phyloP scores from a whole-genome alignment of 768 basidiomycete species.

The Russula sp. region DNA sequence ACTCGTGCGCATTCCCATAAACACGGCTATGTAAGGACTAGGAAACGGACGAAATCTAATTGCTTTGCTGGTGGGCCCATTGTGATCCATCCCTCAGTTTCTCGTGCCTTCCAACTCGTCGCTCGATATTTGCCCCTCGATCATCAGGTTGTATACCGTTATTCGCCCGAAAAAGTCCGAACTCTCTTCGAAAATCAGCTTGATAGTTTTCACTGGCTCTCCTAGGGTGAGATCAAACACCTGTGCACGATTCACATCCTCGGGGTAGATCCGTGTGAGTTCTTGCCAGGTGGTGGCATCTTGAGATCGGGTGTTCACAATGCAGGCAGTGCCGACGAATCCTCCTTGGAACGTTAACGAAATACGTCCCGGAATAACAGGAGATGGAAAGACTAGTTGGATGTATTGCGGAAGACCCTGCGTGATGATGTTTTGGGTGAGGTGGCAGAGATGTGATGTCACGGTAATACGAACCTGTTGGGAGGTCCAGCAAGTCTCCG shows the following conservation, averaged over 20 bases:
- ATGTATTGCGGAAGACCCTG: slow-evolving; percentile 78
- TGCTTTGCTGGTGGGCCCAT: not conserved
- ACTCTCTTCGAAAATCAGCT: slow-evolving; percentile 72
- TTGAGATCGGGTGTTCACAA: slow-evolving; percentile 41
- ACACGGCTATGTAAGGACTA: not conserved
- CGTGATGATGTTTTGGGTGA: not conserved
- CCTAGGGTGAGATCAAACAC: slow-evolving; percentile 50
- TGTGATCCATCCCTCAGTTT: not conserved
- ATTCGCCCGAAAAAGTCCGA: slow-evolving; percentile 86
- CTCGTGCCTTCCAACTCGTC: not conserved
- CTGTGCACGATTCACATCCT: slow-evolving; percentile 76
- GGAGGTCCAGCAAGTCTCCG: slow-evolving; percentile 32
- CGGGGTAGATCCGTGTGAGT: slow-evolving; percentile 62
- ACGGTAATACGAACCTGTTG: slow-evolving; percentile 25
- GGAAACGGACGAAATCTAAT: not conserved
- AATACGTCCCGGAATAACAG: slow-evolving; percentile 55
- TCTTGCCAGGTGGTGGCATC: slow-evolving; percentile 47
- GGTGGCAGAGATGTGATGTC: not conserved
- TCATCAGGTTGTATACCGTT: slow-evolving; percentile 61
- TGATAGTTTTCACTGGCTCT: slow-evolving; percentile 45
- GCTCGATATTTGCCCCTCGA: slow-evolving; percentile 24
- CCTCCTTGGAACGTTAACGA: slow-evolving; percentile 80
- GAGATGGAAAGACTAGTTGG: slow-evolving; percentile 55
- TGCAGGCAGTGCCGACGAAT: slow-evolving; percentile 71
- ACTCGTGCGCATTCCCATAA: not conserved